These are phyloP conservation scores for Beverwykella pulmonaria DNA, from an alignment of 495 filamentous ascomycete species.

Conservation along the genomic window DNA sequence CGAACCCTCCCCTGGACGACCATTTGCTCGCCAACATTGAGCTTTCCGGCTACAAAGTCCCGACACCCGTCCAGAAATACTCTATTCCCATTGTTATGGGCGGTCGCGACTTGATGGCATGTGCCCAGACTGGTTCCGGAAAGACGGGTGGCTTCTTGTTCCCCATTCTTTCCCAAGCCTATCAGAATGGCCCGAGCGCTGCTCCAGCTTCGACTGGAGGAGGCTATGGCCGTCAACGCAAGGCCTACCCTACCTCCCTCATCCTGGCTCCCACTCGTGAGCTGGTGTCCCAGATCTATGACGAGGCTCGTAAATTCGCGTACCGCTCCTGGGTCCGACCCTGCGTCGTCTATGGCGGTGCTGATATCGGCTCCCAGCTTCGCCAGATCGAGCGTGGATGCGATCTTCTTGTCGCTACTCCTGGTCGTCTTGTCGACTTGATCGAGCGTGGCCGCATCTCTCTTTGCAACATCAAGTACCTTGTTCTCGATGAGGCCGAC, in stretches of 20 bases:
- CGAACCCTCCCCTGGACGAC: constrained; percentile 89
- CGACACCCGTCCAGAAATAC: constrained; percentile 97
- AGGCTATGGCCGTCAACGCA: constrained; percentile 80
- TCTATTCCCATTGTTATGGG: constrained; percentile 96
- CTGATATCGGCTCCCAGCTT: constrained; percentile 94
- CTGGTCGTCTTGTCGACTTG: constrained; percentile 93
- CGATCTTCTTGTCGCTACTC: constrained; percentile 95
- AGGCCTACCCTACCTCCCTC: constrained; percentile 93
- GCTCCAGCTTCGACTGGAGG: constrained; percentile 61
- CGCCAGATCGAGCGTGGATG: constrained; percentile 97
- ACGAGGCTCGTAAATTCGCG: constrained; percentile 95
- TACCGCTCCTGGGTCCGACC: constrained; percentile 99
- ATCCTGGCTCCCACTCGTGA: constrained; percentile 97
- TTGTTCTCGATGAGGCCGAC: constrained; percentile 98
- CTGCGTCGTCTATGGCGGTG: constrained; percentile 98
- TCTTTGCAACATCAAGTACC: constrained; percentile 93
- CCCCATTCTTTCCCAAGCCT: constrained; percentile 95
- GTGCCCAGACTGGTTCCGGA: constrained; percentile 97
- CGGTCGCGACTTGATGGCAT: constrained; percentile 97
- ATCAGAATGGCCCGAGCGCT: constrained; percentile 78
- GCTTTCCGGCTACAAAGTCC: constrained; percentile 88
- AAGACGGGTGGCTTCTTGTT: constrained; percentile 99
- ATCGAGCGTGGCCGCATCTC: constrained; percentile 99
- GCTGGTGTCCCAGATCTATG: constrained; percentile 96
- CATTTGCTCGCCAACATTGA: constrained; percentile 90